phyloP scores from a whole-genome alignment of 352 stramenopile genomes.

The Phytophthora cryptogea region DNA sequence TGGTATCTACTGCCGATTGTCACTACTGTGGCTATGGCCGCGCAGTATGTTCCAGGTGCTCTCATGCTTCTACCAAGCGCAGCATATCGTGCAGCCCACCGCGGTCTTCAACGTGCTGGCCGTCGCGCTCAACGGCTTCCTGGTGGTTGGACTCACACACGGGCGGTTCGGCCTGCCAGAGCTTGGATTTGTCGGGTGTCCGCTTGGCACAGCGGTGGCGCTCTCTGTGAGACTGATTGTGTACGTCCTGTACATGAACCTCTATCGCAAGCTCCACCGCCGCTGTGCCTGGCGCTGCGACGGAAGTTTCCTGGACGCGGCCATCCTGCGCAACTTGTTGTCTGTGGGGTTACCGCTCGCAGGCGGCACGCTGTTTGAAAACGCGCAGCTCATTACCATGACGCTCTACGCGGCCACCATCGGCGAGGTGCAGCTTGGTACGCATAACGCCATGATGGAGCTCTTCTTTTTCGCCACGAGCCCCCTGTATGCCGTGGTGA shows the following conservation, averaged over 20 bases:
- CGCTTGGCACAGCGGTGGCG: slow-evolving; percentile 68
- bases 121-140: slow-evolving; percentile 62
- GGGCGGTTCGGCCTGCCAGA: slow-evolving; percentile 57
- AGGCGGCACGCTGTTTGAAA: slow-evolving; percentile 73
- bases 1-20: slow-evolving; percentile 65
- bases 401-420: slow-evolving; percentile 73
- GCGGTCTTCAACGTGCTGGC: slow-evolving; percentile 60
- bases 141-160: slow-evolving; percentile 72
- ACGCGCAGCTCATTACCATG: slow-evolving; percentile 81
- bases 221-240: slow-evolving; percentile 51
- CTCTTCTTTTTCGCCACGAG: slow-evolving; percentile 83
- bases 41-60: slow-evolving; percentile 81
- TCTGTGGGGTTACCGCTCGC: slow-evolving; percentile 59
- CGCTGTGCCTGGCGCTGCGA: slow-evolving; percentile 61
- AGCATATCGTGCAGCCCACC: slow-evolving; percentile 79
- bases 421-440: slow-evolving; percentile 71
- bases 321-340: slow-evolving; percentile 52
- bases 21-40: slow-evolving; percentile 77
- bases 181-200: slow-evolving; percentile 79
- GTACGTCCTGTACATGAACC: slow-evolving; percentile 76
- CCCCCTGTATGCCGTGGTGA: slow-evolving; percentile 74
- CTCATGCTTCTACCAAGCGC: slow-evolving; percentile 79
- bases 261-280: slow-evolving; percentile 54
- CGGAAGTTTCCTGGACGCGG: slow-evolving; percentile 49
- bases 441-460: slow-evolving; percentile 88